Evolutionary conservation across 2,329 filamentous ascomycete genomes (phyloP).

Genomic region (Aspergillus transmontanensis): DNA sequence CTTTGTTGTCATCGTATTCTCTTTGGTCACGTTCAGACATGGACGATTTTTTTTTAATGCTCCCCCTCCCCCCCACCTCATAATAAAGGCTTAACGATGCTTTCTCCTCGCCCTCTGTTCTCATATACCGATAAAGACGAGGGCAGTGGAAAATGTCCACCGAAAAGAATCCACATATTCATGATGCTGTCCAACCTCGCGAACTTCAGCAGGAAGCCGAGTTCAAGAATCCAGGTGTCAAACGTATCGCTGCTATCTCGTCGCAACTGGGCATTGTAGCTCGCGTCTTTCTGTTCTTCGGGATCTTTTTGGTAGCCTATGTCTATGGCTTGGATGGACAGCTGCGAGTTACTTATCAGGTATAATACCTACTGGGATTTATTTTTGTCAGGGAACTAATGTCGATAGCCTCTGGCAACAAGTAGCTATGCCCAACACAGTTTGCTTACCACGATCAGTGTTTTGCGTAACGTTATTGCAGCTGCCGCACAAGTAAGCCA

Average conservation of each 20-base stretch:
- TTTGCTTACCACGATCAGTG: constrained; percentile 60
- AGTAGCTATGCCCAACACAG: constrained; percentile 56
- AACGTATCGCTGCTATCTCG: constrained; percentile 61
- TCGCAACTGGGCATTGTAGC: constrained; percentile 55
- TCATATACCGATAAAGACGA: background rate
- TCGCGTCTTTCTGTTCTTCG: constrained; percentile 60
- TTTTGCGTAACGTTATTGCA: constrained; percentile 61
- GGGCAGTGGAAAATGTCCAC: background rate
- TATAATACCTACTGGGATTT: constrained; percentile 4
- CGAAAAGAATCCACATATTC: background rate
- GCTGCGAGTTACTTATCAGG: constrained; percentile 55
- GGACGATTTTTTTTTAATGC: too few species aligned
- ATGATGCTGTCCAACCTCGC: background rate
- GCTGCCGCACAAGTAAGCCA: constrained; percentile 54
- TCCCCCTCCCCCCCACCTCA: background rate
- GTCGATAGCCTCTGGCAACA: constrained; percentile 53
- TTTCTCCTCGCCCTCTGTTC: background rate
- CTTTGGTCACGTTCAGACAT: background rate
- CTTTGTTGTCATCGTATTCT: background rate
- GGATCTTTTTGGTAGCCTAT: constrained; percentile 66
- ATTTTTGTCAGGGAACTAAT: constrained; percentile 4
- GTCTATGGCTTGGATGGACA: constrained; percentile 64
- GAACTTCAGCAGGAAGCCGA: background rate
- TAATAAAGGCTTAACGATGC: background rate
- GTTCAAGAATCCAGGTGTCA: constrained; percentile 53